Base-by-base conservation (phyloP, 164 flowering plant species). In the Annona cherimola region DNA sequence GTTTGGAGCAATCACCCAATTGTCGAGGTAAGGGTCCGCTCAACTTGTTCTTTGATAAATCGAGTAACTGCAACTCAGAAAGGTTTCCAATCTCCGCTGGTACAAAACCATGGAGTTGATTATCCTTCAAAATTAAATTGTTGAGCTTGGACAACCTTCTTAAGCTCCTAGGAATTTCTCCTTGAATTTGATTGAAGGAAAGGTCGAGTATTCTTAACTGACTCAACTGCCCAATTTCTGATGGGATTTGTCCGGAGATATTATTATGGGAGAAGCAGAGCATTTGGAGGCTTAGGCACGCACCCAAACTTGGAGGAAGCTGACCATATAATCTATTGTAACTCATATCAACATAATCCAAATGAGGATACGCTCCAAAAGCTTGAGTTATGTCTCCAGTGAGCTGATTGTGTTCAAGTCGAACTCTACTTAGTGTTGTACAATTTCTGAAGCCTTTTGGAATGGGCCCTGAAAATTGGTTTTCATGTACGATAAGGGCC, bases 261-360 rank as follows among this genome's bases (percentile, higher is more conserved):
- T 4, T 68, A 50, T 72, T 76, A 4, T 64, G 16, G 35, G 69
- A 65, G 26, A 72, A n/a, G 16, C 45, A 40, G 1, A 76, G 45
- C 57, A 50, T 9, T 57, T 67, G 70, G 66, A 82, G 76, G 8
- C 46, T 71, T n/a, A 1, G 4, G 50, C 81, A 80, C 35, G 71
- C 46, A 45, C 82, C 82, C 86, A 81, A 81, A 19, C 67, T 69
- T 20, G 75, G 46, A 8, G 86, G 81, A 26, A 83, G 62, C 61
- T 65, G 59, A 5, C 84, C 86, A 8, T 26, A 61, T 2, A 83
- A 71, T 42, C 75, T 77, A 66, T 83, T 83, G 43, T 57, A 65
- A 18, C 76, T 73, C 4, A 83, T 68, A 42, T 70, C 18, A 39
- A 83, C 50, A 54, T 64, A 78, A 2, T 4, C 19, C 5, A 83